phyloP scores from a whole-genome alignment of 139 green algal genomes.

The Protoeuglena noctilucae region DNA sequence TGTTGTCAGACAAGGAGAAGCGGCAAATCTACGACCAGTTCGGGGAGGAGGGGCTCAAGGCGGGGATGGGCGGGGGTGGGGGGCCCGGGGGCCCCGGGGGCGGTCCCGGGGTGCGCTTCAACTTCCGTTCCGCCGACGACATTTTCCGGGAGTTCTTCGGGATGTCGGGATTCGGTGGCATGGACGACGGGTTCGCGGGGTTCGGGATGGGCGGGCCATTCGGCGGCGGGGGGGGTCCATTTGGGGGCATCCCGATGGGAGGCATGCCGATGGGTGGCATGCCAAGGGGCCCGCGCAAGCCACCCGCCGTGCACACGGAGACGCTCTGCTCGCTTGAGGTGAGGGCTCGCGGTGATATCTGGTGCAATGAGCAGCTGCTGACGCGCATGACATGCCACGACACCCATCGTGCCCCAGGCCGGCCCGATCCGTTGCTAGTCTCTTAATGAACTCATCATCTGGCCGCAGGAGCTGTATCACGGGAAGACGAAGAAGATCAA shows the following conservation, averaged over 20 bases:
- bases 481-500: constrained; percentile 36
- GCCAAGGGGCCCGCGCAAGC: constrained; percentile 15
- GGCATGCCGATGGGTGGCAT: constrained; percentile 15
- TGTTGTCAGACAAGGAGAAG: constrained; percentile 69
- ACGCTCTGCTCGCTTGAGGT: too few relatives aligned
- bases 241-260: constrained; percentile 12
- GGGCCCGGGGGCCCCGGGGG: constrained; percentile 3
- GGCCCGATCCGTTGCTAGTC: too few relatives aligned
- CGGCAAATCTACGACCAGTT: constrained; percentile 55
- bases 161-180: constrained; percentile 17
- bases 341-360: too few relatives aligned
- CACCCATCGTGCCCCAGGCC: too few relatives aligned
- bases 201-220: constrained; percentile 14
- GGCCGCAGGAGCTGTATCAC: constrained; percentile 53
- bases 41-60: constrained; percentile 75
- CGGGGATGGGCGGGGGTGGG: constrained; percentile 13
- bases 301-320: constrained; percentile 35
- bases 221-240: neutral
- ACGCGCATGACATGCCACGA: too few relatives aligned
- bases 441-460: too few relatives aligned
- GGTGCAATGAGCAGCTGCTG: too few relatives aligned
- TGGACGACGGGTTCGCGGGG: constrained; percentile 15
- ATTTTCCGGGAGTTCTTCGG: constrained; percentile 49
- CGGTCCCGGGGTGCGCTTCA: constrained; percentile 19
- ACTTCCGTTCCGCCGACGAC: constrained; percentile 44